A percentile compares a stretch with the other conserved stretches of the same genome.
Conservation (phyloP, 78 protist species). For the Dictyostelium citrinum region DNA sequence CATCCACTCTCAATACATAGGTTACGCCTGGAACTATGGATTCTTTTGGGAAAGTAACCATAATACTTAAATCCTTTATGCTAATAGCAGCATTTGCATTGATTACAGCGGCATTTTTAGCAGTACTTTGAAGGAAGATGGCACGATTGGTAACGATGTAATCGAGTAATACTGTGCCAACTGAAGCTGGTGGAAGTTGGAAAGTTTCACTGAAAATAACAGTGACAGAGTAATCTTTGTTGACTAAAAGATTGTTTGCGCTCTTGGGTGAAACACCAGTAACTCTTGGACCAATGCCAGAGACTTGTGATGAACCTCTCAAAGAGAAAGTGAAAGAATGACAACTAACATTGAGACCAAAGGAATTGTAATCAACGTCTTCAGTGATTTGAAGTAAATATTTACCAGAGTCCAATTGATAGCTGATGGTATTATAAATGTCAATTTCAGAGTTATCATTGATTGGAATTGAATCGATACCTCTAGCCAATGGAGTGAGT, state of each 20-base stretch:
- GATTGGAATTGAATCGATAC: conserved; percentile 2
- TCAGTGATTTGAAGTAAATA: conserved; percentile 44
- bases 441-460: not conserved
- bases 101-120: not conserved
- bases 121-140: not conserved
- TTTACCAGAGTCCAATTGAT: not conserved
- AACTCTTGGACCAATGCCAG: conserved; percentile 6
- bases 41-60: not conserved
- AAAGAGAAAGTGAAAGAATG: conserved; percentile 32
- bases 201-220: conserved; percentile 20
- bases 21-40: not conserved
- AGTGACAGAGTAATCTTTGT: not conserved
- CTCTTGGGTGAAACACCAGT: not conserved
- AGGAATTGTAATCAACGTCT: not conserved
- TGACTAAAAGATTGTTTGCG: not conserved
- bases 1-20: not conserved
- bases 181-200: not conserved
- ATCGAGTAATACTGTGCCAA: not conserved
- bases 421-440: conserved; percentile 1
- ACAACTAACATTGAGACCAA: conserved; percentile 1
- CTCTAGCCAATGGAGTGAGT: not conserved
- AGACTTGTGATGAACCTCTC: not conserved
- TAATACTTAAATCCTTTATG: not conserved
- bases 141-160: not conserved
- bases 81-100: not conserved